Evolutionary conservation across 75 land plant genomes (phyloP).

Genomic region (Cryptomeria japonica): DNA sequence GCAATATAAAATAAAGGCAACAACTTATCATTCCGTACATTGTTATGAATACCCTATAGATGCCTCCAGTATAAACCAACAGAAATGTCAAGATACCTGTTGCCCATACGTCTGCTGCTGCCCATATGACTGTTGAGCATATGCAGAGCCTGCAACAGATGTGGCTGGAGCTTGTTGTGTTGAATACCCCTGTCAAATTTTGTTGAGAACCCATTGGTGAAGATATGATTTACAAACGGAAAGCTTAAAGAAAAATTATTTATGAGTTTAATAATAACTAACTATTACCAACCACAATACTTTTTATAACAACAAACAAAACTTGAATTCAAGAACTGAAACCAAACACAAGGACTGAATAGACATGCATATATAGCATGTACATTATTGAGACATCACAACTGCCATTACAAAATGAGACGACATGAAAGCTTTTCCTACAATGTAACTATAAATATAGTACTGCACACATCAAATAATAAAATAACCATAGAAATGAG

Average conservation of each 20-base stretch:
- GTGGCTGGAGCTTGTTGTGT: slow-evolving; percentile 15
- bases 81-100: background rate
- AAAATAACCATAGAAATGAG: background rate
- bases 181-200: background rate
- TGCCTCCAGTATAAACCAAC: background rate
- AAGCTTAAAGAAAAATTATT: too few relatives aligned
- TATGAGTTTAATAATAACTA: background rate
- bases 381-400: too few relatives aligned
- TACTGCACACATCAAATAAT: too few relatives aligned
- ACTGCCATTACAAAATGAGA: too few relatives aligned
- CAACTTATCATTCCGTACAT: background rate
- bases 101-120: slow-evolving; percentile 53
- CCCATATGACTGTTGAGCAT: slow-evolving; percentile 60
- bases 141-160: slow-evolving; percentile 55
- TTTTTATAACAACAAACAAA: background rate
- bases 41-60: background rate
- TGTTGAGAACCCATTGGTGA: background rate
- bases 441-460: too few relatives aligned
- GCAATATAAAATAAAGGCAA: background rate
- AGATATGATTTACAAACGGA: too few relatives aligned
- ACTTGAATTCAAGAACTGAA: background rate
- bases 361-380: too few relatives aligned
- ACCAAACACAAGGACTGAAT: background rate
- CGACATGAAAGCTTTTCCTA: too few relatives aligned
- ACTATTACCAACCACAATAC: background rate